phyloP scores from a whole-genome alignment of 2,329 filamentous ascomycete species.

The Ophiostoma ulmi region DNA sequence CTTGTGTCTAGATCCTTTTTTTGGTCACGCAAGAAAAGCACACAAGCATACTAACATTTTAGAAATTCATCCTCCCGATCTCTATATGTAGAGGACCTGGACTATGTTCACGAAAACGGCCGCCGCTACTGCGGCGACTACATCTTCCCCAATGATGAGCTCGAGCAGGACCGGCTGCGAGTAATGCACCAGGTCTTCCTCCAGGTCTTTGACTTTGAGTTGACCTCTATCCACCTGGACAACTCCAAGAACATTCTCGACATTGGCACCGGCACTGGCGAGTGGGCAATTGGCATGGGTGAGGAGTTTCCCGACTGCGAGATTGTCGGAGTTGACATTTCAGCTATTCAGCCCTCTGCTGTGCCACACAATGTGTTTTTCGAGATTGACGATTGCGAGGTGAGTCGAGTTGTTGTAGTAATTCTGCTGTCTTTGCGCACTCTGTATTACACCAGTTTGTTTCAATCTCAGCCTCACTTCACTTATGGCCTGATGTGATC shows the following conservation, averaged over 20 bases:
- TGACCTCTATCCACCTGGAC: slow-evolving; percentile 36
- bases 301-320: slow-evolving; percentile 51
- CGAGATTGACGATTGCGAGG: slow-evolving; percentile 55
- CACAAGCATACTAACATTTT: background rate
- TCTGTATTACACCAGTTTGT: background rate
- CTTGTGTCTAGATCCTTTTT: background rate
- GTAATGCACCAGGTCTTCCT: slow-evolving; percentile 35
- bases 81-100: slow-evolving; percentile 35
- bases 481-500: background rate
- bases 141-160: slow-evolving; percentile 56
- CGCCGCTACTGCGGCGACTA: slow-evolving; percentile 56
- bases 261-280: slow-evolving; percentile 55
- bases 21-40: background rate
- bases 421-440: background rate
- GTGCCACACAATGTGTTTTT: slow-evolving; percentile 56
- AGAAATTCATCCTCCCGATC: slow-evolving; percentile 35
- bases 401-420: background rate
- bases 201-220: slow-evolving; percentile 33
- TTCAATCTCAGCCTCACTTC: background rate
- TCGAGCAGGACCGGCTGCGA: slow-evolving; percentile 41
- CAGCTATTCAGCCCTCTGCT: slow-evolving; percentile 52
- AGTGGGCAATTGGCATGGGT: slow-evolving; percentile 50
- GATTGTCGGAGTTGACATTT: slow-evolving; percentile 55
- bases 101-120: slow-evolving; percentile 55
- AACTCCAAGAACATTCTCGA: slow-evolving; percentile 47